A percentile compares a stretch with the other conserved stretches of the same genome.
Evolutionary conservation across 192 early-diverging fungal species (phyloP).

Genomic region (Coemansia sp.): DNA sequence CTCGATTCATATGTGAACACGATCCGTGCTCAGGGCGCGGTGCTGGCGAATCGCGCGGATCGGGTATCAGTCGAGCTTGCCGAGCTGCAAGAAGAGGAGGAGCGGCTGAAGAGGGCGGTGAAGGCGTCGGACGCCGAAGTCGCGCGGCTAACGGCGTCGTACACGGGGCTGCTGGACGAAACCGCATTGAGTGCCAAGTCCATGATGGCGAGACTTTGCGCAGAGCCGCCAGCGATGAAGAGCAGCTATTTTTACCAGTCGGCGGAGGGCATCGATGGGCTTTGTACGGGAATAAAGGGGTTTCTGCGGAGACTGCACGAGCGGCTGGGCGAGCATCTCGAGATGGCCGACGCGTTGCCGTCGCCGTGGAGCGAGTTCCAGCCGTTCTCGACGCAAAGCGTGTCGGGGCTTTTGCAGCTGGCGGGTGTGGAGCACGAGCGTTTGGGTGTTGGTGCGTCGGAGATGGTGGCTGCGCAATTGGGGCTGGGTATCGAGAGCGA

Average conservation of each 20-base stretch:
- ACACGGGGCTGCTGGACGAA: constrained; percentile 31
- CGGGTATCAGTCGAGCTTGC: constrained; percentile 23
- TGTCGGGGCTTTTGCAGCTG: constrained; percentile 16
- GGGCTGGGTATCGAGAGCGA: constrained; percentile 6
- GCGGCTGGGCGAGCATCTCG: constrained; percentile 5
- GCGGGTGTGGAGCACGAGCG: constrained; percentile 16
- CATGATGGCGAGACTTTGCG: constrained; percentile 12
- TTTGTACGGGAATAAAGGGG: constrained; percentile 3
- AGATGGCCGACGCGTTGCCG: constrained; percentile 19
- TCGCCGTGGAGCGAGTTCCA: constrained; percentile 43
- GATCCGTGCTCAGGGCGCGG: constrained; percentile 12
- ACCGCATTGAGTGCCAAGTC: constrained; percentile 16
- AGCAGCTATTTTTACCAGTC: constrained; percentile 33
- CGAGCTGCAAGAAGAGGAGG: constrained; percentile 31
- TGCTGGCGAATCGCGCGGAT: constrained; percentile 23
- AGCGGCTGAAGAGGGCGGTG: constrained; percentile 11
- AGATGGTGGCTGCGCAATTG: neutral
- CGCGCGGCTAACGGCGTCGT: constrained; percentile 18
- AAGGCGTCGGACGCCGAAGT: constrained; percentile 27
- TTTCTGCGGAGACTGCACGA: constrained; percentile 5
- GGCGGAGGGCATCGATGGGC: constrained; percentile 5
- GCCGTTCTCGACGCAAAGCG: constrained; percentile 21
- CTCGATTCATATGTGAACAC: constrained; percentile 14
- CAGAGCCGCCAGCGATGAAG: neutral
- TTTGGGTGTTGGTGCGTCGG: constrained; percentile 1